A percentile compares a stretch with the other conserved stretches of the same genome.
Conservation (phyloP, 805 yeast genomes). For the Candida chauliodis region DNA sequence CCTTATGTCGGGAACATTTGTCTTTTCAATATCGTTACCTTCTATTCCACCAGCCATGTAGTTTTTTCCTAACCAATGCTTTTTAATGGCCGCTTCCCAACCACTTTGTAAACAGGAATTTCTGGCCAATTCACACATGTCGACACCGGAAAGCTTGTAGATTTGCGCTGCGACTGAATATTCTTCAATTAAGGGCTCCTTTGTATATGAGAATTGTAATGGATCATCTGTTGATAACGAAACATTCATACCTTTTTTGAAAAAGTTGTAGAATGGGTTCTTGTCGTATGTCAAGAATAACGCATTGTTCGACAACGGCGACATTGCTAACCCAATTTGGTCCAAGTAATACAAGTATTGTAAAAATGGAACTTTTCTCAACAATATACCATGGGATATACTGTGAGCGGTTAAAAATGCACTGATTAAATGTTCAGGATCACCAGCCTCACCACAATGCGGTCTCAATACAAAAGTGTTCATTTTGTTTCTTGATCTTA, state of each 20-base stretch:
- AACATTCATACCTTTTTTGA: slow-evolving; percentile 90
- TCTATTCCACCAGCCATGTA: slow-evolving; percentile 57
- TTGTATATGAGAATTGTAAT: slow-evolving; percentile 91
- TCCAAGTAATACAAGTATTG: slow-evolving; percentile 91
- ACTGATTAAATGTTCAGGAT: slow-evolving; percentile 91
- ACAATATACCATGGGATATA: slow-evolving; percentile 90
- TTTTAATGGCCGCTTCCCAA: slow-evolving; percentile 80
- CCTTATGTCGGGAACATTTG: slow-evolving; percentile 91
- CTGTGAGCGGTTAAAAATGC: slow-evolving; percentile 89
- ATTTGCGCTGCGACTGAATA: slow-evolving; percentile 98
- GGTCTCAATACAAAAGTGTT: slow-evolving; percentile 95
- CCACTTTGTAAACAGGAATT: slow-evolving; percentile 94
- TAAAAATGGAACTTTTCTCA: slow-evolving; percentile 91
- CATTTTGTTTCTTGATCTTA: slow-evolving; percentile 71
- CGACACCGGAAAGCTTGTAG: slow-evolving; percentile 89
- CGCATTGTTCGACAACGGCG: slow-evolving; percentile 96
- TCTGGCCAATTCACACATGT: slow-evolving; percentile 94
- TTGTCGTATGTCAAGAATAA: slow-evolving; percentile 93
- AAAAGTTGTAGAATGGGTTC: slow-evolving; percentile 89
- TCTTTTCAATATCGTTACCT: slow-evolving; percentile 88
- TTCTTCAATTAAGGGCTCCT: slow-evolving; percentile 96
- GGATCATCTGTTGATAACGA: slow-evolving; percentile 98
- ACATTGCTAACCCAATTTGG: slow-evolving; percentile 97
- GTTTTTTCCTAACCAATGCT: slow-evolving; percentile 86
- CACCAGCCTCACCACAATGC: slow-evolving; percentile 99